These are phyloP conservation scores for Paraconiothyrium sp. DNA, from an alignment of 2,329 filamentous ascomycete genomes.

Conservation along the genomic window DNA sequence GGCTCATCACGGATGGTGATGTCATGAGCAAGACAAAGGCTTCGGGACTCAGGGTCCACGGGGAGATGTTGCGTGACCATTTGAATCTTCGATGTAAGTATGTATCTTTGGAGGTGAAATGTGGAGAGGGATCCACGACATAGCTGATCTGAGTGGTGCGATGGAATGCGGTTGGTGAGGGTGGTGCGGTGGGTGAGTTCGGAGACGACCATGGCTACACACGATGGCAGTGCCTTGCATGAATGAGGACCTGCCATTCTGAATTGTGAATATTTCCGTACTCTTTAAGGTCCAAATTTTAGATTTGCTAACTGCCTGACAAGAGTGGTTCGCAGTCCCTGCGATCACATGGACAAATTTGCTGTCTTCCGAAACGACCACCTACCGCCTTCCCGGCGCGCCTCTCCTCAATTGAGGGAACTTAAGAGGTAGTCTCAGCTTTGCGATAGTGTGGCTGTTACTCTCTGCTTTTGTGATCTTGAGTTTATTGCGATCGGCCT, in stretches of 20 bases:
- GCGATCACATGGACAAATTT: background rate
- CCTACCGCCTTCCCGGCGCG: constrained; percentile 29
- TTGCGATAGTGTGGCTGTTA: constrained; percentile 70
- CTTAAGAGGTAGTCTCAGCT: constrained; percentile 78
- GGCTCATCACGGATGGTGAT: constrained; percentile 8
- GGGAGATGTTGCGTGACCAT: background rate
- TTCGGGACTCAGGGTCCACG: constrained; percentile 4
- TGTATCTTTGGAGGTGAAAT: constrained; percentile 6
- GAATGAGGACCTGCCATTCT: background rate
- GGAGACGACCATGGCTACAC: background rate
- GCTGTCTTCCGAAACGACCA: background rate
- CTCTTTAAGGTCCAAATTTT: background rate
- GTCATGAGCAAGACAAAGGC: background rate
- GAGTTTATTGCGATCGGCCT: constrained; percentile 60
- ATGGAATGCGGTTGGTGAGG: background rate
- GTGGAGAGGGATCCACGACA: background rate
- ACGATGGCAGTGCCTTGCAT: background rate
- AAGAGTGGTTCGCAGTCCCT: background rate
- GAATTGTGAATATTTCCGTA: constrained; percentile 3
- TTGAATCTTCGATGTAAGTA: background rate
- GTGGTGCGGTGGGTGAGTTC: background rate
- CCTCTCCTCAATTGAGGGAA: constrained; percentile 72
- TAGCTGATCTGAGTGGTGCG: background rate
- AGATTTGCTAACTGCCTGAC: background rate
- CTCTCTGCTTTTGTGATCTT: constrained; percentile 70